A percentile compares a stretch with the other conserved stretches of the same genome.
Conservation (phyloP, 441 rosid genomes). For the Aleurites moluccanus region DNA sequence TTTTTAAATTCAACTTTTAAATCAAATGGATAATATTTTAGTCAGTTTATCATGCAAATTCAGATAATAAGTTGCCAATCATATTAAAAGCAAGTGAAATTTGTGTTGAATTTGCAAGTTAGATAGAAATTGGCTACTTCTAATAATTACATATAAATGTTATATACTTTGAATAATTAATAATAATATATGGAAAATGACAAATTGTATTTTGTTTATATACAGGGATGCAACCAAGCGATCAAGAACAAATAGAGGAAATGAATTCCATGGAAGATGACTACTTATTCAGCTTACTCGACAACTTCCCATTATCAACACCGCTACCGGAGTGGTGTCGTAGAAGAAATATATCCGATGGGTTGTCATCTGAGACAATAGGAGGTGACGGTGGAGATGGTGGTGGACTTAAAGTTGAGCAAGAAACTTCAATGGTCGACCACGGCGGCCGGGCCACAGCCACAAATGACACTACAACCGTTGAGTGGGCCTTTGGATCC, state of each 20-base stretch:
- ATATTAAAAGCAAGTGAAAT: too few relatives aligned
- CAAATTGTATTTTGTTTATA: neutral
- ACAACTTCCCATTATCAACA: constrained; percentile 49
- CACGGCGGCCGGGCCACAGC: constrained; percentile 11
- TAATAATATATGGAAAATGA: neutral
- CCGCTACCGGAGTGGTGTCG: constrained; percentile 69
- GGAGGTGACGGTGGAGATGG: constrained; percentile 22
- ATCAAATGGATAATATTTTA: too few relatives aligned
- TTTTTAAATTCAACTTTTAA: too few relatives aligned
- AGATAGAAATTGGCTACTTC: too few relatives aligned
- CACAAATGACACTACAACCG: constrained; percentile 21
- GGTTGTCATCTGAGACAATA: constrained; percentile 15
- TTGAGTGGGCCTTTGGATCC: constrained; percentile 37
- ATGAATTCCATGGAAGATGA: constrained; percentile 53
- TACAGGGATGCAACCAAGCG: constrained; percentile 37
- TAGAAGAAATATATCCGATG: constrained; percentile 24
- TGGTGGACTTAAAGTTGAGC: constrained; percentile 12
- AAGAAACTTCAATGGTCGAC: constrained; percentile 17
- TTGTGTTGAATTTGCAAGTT: too few relatives aligned
- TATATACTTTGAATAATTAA: too few relatives aligned
- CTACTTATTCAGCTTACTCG: constrained; percentile 54
- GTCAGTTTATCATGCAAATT: too few relatives aligned
- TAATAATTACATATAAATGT: too few relatives aligned
- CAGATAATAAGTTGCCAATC: too few relatives aligned
- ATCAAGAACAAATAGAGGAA: constrained; percentile 42